Base-by-base conservation (phyloP, 352 stramenopile species). In the Globisporangium recalcitrans region DNA sequence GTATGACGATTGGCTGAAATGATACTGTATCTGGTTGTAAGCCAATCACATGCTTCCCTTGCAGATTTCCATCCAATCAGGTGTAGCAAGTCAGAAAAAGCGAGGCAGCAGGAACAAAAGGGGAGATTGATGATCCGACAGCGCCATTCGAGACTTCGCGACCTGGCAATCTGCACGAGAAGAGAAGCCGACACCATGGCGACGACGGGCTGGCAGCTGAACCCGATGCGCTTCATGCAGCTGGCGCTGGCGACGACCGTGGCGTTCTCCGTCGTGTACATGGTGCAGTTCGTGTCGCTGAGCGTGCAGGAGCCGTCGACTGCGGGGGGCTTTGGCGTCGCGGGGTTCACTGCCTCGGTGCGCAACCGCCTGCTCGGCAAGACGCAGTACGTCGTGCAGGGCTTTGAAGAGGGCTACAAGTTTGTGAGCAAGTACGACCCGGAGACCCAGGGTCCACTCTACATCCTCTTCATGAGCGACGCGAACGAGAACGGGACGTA, bases 341-440 rank as follows among this genome's bases (percentile, higher is more conserved):
- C 64, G 27, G 53, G 72, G 31, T 64, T 65, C 13, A 62, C 80
- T 5, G 65, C 73, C 22, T 66, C 63, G 21, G 71, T 64, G 48
- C 54, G 55, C 29, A 68, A 82, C 62, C 76, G 80, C 9, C 62
- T 74, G 26, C 61, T 78, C 8, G 78, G 71, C 8, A 77, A 91
- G 68, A 84, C 75, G 29, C 66, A 83, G 44, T 75, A 88, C 52
- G 65, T 89, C 31, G 69, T 90, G 38, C 75, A 82, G 38, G 82
- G 82, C n/a, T 91, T 91, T 62, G 70, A 83, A 8, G 78, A 78
- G 16, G 80, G 68, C 32, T 82, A 88, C 72, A 82, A 88, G 65
- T 89, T 89, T 34, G 82, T 91, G 62, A 80, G 77, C 51, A 74
- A 87, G 77, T 91, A 91, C 63, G 63, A 91, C 54, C 78, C 90